Conservation (phyloP, 2,329 filamentous ascomycete species). For the Monilinia vaccinii-corymbosi region DNA sequence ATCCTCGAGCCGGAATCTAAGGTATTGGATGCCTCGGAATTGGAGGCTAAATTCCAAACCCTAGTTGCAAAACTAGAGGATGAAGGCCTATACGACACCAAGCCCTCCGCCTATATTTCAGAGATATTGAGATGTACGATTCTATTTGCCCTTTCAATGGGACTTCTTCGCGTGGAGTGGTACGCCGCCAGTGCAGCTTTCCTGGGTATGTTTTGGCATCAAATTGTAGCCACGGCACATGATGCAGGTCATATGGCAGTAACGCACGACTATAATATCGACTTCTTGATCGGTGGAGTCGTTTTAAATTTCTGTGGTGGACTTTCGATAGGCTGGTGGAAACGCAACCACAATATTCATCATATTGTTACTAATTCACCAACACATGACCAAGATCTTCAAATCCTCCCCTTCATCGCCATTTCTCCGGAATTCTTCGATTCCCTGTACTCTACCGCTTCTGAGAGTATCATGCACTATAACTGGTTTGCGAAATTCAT, state of each 20-base stretch:
- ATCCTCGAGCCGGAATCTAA: neutral
- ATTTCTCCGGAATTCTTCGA: slow-evolving; percentile 73
- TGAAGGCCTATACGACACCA: slow-evolving; percentile 77
- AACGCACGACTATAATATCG: slow-evolving; percentile 77
- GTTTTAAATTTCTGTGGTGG: slow-evolving; percentile 90
- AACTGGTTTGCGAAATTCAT: slow-evolving; percentile 64
- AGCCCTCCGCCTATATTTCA: slow-evolving; percentile 68
- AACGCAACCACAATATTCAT: slow-evolving; percentile 90
- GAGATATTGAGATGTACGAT: slow-evolving; percentile 65
- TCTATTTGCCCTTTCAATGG: slow-evolving; percentile 55
- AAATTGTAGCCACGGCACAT: slow-evolving; percentile 86
- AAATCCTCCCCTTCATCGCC: slow-evolving; percentile 83
- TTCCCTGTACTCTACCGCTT: slow-evolving; percentile 69
- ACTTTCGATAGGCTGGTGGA: slow-evolving; percentile 93
- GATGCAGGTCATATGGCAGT: slow-evolving; percentile 97
- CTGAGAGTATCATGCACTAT: slow-evolving; percentile 70
- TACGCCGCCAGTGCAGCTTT: slow-evolving; percentile 63
- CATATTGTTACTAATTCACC: slow-evolving; percentile 93
- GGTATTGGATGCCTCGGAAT: neutral
- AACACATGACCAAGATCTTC: slow-evolving; percentile 92
- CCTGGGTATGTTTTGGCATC: slow-evolving; percentile 84
- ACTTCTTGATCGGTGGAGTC: slow-evolving; percentile 79
- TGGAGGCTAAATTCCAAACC: neutral
- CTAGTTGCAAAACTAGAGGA: slow-evolving; percentile 16
- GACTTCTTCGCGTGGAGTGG: slow-evolving; percentile 54